Evolutionary conservation across 1,284 basidiomycete species (phyloP).

Genomic region (Chiua sp.): DNA sequence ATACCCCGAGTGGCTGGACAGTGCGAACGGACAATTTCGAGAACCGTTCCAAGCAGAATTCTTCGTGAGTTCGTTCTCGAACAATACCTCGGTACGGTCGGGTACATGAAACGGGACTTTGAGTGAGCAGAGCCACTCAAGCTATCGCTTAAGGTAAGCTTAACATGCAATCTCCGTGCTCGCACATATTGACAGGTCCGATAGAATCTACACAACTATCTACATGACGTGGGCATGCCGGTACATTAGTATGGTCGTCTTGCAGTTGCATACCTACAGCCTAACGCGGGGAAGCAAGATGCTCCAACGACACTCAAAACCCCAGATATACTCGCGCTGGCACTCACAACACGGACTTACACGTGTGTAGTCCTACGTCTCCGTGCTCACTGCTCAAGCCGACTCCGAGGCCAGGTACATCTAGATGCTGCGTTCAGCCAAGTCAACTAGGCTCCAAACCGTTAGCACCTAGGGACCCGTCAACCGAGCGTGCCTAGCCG

Average conservation of each 20-base stretch:
- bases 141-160: slow-evolving; percentile 61
- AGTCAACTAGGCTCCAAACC: slow-evolving; percentile 2
- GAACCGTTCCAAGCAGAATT: slow-evolving; percentile 51
- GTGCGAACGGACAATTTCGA: slow-evolving; percentile 56
- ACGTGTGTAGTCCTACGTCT: slow-evolving; percentile 76
- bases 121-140: slow-evolving; percentile 61
- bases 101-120: slow-evolving; percentile 70
- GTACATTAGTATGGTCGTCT: slow-evolving; percentile 69
- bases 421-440: slow-evolving; percentile 20
- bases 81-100: slow-evolving; percentile 68
- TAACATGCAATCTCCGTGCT: neutral
- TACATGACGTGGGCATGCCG: slow-evolving; percentile 77
- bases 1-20: slow-evolving; percentile 44
- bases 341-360: slow-evolving; percentile 69
- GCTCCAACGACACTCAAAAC: slow-evolving; percentile 21
- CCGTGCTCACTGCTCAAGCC: slow-evolving; percentile 60
- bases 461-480: slow-evolving; percentile 23
- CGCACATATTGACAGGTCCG: slow-evolving; percentile 6
- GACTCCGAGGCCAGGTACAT: slow-evolving; percentile 52
- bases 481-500: slow-evolving; percentile 52
- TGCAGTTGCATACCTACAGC: slow-evolving; percentile 60
- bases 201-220: slow-evolving; percentile 77
- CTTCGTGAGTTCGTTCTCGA: slow-evolving; percentile 69
- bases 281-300: slow-evolving; percentile 38
- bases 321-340: slow-evolving; percentile 52